A percentile compares a stretch with the other conserved stretches of the same genome.
These are phyloP conservation scores for Liquidambar formosana DNA, from an alignment of 164 flowering plant species.

Conservation along the genomic window DNA sequence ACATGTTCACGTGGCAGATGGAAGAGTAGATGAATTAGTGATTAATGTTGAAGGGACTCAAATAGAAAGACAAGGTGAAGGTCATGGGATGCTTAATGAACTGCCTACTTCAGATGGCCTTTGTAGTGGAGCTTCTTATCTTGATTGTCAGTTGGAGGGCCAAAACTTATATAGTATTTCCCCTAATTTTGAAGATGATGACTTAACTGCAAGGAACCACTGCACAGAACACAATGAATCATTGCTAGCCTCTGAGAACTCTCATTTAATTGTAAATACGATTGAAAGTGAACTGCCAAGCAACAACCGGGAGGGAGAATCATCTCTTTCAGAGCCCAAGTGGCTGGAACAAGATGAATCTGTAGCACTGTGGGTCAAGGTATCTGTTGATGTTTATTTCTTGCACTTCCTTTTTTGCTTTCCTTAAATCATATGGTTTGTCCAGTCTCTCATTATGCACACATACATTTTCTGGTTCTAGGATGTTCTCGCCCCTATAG, in stretches of 20 bases:
- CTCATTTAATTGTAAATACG: conserved; percentile 33
- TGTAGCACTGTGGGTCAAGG: conserved; percentile 93
- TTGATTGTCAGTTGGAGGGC: conserved; percentile 33
- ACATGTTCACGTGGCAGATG: conserved; percentile 28
- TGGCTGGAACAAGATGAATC: conserved; percentile 62
- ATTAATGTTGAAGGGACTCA: conserved; percentile 24
- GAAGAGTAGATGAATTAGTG: conserved; percentile 19
- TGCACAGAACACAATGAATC: conserved; percentile 20
- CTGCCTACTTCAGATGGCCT: conserved; percentile 30
- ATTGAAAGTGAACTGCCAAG: conserved; percentile 42
- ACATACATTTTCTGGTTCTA: neutral
- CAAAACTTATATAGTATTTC: conserved; percentile 33
- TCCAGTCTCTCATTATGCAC: neutral
- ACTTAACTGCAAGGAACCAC: conserved; percentile 27
- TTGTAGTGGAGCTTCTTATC: conserved; percentile 29
- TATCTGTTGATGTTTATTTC: conserved; percentile 24
- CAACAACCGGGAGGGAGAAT: conserved; percentile 37
- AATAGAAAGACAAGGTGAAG: conserved; percentile 28
- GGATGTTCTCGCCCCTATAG: neutral
- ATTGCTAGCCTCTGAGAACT: conserved; percentile 28
- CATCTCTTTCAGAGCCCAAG: conserved; percentile 36
- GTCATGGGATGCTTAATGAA: conserved; percentile 24
- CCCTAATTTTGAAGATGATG: conserved; percentile 40
- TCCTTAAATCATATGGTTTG: neutral
- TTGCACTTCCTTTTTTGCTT: neutral